Base-by-base conservation (phyloP, 768 basidiomycete genomes). In the Glaciozyma antarctica region DNA sequence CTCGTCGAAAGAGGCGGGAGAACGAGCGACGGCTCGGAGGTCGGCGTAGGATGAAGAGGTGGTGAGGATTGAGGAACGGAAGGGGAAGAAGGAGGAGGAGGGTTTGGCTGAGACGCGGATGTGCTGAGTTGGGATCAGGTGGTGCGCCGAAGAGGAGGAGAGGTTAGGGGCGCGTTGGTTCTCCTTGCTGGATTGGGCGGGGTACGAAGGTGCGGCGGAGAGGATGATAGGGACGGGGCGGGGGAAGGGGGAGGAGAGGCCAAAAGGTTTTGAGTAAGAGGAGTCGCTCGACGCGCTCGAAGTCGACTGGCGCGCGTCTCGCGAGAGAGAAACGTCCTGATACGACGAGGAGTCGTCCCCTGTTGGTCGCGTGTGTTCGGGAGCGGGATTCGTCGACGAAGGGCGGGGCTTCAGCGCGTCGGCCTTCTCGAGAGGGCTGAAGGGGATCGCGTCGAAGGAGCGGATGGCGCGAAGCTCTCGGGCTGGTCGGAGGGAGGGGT, bases 11-110 rank as follows among this genome's bases (percentile, higher is more conserved):
- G 38, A 10, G 13, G 38, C 38, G 2, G 38, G 38, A 12, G 38
- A 41, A 41, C 38, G 38, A 2, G 38, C 47, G 21, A 8, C 55
- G 60, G 61, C 45, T 54, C 64, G 28, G 59, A 69, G 13, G 58
- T 60, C 16, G 51, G 24, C 34, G 47, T 26, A 34, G n/a, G 12
- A 58, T 48, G 45, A n/a, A 32, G 22, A 52, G 26, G 26, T 62
- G 58, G 21, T 32, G 44, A 13, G 68, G 62, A 26, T 61, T 44
- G 62, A 69, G 61, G 68, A 66, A 52, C 52, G 55, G 64, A 58
- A 58, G 13, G 38, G 57, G 57, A 58, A 58, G n/a, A 41, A 41
- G 24, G 24, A 22, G 5, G 43, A 21, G 1, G 57, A 44, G 5
- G 57, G 41, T 45, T 58, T 58, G 12, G 43, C 24, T 5, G 13